Evolutionary conservation across 345 rosid species (phyloP).

Genomic region (Citrus reticulata): DNA sequence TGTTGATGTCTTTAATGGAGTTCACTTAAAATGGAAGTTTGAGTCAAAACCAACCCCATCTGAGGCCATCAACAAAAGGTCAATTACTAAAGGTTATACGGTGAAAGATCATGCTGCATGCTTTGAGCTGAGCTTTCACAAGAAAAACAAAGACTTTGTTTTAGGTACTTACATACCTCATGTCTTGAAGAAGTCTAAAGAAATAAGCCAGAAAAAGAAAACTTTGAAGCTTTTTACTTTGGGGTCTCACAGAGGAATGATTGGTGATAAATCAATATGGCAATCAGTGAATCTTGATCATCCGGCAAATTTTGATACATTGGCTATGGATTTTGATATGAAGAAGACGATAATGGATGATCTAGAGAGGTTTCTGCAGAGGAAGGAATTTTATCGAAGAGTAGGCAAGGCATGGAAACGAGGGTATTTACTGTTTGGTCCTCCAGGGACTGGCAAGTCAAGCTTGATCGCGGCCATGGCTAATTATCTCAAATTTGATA

Average conservation of each 20-base stretch:
- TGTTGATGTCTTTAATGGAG: constrained; percentile 10
- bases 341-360: constrained; percentile 32
- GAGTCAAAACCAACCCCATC: not conserved
- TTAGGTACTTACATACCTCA: constrained; percentile 19
- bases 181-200: constrained; percentile 11
- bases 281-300: constrained; percentile 31
- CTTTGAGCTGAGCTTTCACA: constrained; percentile 30
- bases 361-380: constrained; percentile 27
- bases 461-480: constrained; percentile 37
- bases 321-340: constrained; percentile 24
- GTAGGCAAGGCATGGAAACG: constrained; percentile 30
- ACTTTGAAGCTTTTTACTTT: constrained; percentile 25
- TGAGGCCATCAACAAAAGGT: not conserved
- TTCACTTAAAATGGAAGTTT: constrained; percentile 25
- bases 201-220: constrained; percentile 18
- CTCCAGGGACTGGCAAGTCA: constrained; percentile 32
- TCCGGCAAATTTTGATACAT: constrained; percentile 26
- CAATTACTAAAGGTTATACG: not conserved
- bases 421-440: constrained; percentile 14
- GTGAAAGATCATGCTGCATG: not conserved
- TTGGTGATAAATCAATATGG: constrained; percentile 9
- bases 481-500: not conserved
- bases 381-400: constrained; percentile 26
- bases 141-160: constrained; percentile 25
- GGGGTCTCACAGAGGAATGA: not conserved